Conservation (phyloP, 352 stramenopile genomes). For the Salisapilia sapeloensis region DNA sequence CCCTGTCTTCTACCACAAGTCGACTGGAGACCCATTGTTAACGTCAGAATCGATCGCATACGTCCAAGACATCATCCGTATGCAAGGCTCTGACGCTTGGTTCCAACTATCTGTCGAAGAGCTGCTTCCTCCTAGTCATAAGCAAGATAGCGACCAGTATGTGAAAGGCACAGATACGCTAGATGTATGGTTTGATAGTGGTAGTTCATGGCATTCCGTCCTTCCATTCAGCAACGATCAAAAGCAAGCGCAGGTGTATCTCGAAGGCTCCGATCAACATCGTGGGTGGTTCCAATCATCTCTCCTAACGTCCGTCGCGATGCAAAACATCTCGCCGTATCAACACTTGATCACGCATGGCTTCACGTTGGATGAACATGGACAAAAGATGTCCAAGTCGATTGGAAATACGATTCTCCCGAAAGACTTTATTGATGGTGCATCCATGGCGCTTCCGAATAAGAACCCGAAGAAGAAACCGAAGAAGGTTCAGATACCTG, state of each 20-base stretch:
- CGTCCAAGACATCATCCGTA: slow-evolving; percentile 49
- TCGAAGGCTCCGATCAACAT: slow-evolving; percentile 96
- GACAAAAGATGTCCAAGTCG: slow-evolving; percentile 98
- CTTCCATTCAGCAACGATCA: slow-evolving; percentile 34
- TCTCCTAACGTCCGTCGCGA: slow-evolving; percentile 86
- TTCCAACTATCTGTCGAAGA: slow-evolving; percentile 80
- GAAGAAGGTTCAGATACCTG: slow-evolving; percentile 47
- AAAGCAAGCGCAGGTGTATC: slow-evolving; percentile 91
- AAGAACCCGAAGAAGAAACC: slow-evolving; percentile 55
- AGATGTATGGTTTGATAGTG: slow-evolving; percentile 99
- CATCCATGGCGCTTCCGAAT: slow-evolving; percentile 39
- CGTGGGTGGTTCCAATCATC: slow-evolving; percentile 98
- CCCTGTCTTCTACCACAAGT: slow-evolving; percentile 94
- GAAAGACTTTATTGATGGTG: slow-evolving; percentile 89
- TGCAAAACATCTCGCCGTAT: slow-evolving; percentile 81
- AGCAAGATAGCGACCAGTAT: slow-evolving; percentile 76
- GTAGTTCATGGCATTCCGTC: slow-evolving; percentile 61
- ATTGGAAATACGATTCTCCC: slow-evolving; percentile 94
- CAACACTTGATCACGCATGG: slow-evolving; percentile 96
- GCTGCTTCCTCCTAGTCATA: slow-evolving; percentile 37
- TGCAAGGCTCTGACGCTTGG: slow-evolving; percentile 92
- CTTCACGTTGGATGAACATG: slow-evolving; percentile 97
- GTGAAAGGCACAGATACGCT: slow-evolving; percentile 95
- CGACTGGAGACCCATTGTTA: slow-evolving; percentile 81
- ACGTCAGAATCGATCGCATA: slow-evolving; percentile 82